phyloP scores from a whole-genome alignment of 2,329 filamentous ascomycete species.

The Penicillium sp. region DNA sequence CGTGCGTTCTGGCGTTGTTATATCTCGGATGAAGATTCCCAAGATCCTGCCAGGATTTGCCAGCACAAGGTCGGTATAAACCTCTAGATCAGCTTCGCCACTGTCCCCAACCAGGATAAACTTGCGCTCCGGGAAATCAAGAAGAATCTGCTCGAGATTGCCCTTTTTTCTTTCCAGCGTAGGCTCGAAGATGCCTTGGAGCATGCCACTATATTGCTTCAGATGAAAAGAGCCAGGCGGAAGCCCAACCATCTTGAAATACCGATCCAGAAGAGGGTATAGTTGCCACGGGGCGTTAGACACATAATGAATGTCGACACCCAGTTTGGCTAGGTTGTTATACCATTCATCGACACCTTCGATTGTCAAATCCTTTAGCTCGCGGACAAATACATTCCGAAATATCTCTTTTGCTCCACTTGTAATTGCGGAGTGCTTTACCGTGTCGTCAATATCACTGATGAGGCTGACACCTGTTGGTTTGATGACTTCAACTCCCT shows the following conservation, averaged over 20 bases:
- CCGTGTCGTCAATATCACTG: conserved; percentile 96
- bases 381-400: conserved; percentile 90
- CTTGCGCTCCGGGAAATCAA: conserved; percentile 85
- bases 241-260: conserved; percentile 78
- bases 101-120: conserved; percentile 95
- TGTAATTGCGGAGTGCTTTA: conserved; percentile 92
- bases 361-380: conserved; percentile 79
- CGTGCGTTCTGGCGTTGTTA: conserved; percentile 76
- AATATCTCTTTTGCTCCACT: conserved; percentile 92
- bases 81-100: conserved; percentile 94
- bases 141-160: conserved; percentile 81
- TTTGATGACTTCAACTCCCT: conserved; percentile 77
- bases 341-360: conserved; percentile 94
- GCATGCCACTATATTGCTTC: conserved; percentile 95
- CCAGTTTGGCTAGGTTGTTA: conserved; percentile 72
- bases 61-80: conserved; percentile 91
- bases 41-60: conserved; percentile 82
- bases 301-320: conserved; percentile 92
- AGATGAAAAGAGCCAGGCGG: conserved; percentile 90
- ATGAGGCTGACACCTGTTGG: conserved; percentile 85
- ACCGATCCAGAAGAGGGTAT: conserved; percentile 85
- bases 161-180: conserved; percentile 93
- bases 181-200: conserved; percentile 97
- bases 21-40: conserved; percentile 92
- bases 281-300: conserved; percentile 99